Conservation (phyloP, 2,329 filamentous ascomycete genomes). For the Allantophomopsis lycopodina region DNA sequence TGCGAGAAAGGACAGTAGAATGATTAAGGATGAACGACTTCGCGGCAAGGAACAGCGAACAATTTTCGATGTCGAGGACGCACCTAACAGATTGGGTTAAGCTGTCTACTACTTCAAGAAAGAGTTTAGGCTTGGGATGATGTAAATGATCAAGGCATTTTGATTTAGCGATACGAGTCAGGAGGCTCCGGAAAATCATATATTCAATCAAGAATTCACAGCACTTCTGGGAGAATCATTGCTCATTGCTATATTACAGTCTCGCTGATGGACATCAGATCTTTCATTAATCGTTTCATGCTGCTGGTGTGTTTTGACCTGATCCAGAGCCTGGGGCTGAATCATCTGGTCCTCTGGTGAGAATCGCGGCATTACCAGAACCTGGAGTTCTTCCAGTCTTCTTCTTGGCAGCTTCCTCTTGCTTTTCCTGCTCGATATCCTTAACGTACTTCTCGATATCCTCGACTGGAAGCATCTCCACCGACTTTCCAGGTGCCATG, state of each 20-base stretch:
- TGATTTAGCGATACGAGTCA: conserved; percentile 15
- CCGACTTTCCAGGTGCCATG: conserved; percentile 81
- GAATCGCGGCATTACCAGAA: conserved; percentile 57
- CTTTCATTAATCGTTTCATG: too few relatives aligned
- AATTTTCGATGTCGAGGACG: conserved; percentile 65
- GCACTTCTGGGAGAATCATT: conserved; percentile 9
- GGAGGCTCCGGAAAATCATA: conserved; percentile 2
- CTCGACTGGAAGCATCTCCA: conserved; percentile 90
- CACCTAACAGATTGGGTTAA: conserved; percentile 66
- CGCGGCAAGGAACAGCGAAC: conserved; percentile 40
- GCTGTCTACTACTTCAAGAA: neutral
- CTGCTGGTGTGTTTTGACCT: conserved; percentile 1
- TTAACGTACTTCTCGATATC: conserved; percentile 97
- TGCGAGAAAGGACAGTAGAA: conserved; percentile 69
- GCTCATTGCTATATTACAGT: conserved; percentile 20
- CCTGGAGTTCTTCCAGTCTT: conserved; percentile 69
- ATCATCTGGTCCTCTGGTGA: conserved; percentile 44
- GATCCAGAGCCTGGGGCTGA: conserved; percentile 9
- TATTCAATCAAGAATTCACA: conserved; percentile 1
- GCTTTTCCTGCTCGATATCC: conserved; percentile 98
- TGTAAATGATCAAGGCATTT: neutral
- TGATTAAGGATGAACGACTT: conserved; percentile 84
- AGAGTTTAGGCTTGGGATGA: too few relatives aligned
- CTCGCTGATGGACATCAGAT: too few relatives aligned
- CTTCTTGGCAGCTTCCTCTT: conserved; percentile 96